Percentiles rank a stretch among this genome's conserved stretches.
These are phyloP conservation scores for Laguncularia racemosa DNA, from an alignment of 345 rosid species.

Conservation along the genomic window DNA sequence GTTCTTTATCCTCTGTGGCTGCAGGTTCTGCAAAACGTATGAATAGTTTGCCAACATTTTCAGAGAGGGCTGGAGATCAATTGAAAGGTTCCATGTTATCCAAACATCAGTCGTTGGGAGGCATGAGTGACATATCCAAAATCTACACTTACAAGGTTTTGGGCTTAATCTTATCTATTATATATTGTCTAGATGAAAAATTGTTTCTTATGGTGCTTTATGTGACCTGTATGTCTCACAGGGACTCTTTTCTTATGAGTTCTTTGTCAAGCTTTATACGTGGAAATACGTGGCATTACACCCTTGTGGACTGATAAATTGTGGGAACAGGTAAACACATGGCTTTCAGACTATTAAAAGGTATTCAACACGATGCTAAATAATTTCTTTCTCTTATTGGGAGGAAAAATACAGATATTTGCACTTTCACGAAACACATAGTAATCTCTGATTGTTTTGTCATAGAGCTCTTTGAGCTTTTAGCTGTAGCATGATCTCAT, in stretches of 20 bases:
- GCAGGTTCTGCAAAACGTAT: conserved; percentile 27
- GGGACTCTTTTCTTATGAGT: conserved; percentile 77
- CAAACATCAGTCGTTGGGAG: conserved; percentile 12
- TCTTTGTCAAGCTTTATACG: conserved; percentile 67
- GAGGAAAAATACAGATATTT: too few relatives aligned
- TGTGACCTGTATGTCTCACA: conserved; percentile 16
- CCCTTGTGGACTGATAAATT: conserved; percentile 85
- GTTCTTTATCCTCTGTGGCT: conserved; percentile 18
- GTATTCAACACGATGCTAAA: conserved; percentile 6
- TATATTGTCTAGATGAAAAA: conserved; percentile 3
- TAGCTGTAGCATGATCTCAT: too few relatives aligned
- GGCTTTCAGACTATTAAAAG: background rate
- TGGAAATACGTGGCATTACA: conserved; percentile 57
- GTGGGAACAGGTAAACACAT: conserved; percentile 75
- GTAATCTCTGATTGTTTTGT: too few relatives aligned
- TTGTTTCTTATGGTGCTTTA: conserved; percentile 7
- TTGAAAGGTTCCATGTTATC: conserved; percentile 52
- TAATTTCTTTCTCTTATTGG: background rate
- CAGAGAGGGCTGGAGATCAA: conserved; percentile 60
- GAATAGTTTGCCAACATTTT: conserved; percentile 51
- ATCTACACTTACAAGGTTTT: conserved; percentile 61
- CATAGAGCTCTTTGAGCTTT: too few relatives aligned
- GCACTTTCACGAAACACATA: too few relatives aligned
- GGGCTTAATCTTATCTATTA: conserved; percentile 9
- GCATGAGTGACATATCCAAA: conserved; percentile 37